These are phyloP conservation scores for Gossypium bickii DNA, from an alignment of 345 rosid genomes.

Conservation along the genomic window DNA sequence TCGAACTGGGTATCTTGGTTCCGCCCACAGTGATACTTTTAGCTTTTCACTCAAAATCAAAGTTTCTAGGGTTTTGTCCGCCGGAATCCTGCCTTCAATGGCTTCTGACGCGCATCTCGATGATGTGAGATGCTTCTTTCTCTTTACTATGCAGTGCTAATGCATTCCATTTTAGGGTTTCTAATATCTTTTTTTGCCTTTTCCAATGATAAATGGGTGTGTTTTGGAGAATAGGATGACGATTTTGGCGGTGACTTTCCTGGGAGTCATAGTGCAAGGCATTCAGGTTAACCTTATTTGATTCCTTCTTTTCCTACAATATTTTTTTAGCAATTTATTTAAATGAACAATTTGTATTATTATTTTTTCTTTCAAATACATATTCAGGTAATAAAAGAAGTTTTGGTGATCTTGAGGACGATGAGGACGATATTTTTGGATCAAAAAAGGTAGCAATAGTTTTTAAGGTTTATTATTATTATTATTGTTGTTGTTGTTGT, in stretches of 20 bases:
- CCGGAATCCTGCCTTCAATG: slow-evolving; percentile 24
- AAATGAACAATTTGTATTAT: background rate
- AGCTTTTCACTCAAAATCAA: slow-evolving; percentile 11
- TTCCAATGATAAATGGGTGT: background rate
- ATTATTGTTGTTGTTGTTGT: background rate
- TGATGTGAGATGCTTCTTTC: slow-evolving; percentile 34
- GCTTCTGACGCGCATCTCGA: slow-evolving; percentile 52
- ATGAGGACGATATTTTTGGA: slow-evolving; percentile 83
- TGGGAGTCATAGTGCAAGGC: slow-evolving; percentile 36
- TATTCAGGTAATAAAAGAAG: slow-evolving; percentile 61
- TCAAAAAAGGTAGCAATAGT: slow-evolving; percentile 65
- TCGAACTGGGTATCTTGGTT: background rate
- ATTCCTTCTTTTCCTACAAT: background rate
- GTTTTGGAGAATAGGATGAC: slow-evolving; percentile 50
- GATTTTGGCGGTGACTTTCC: slow-evolving; percentile 85
- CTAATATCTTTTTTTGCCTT: background rate
- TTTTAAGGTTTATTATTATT: background rate
- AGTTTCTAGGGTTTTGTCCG: slow-evolving; percentile 24
- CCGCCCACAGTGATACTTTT: background rate
- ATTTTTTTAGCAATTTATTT: background rate
- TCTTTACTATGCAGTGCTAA: background rate
- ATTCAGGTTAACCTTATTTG: slow-evolving; percentile 43
- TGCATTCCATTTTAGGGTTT: background rate
- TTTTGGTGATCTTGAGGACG: slow-evolving; percentile 83
- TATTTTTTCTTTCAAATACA: background rate